These are phyloP conservation scores for Aspergillus sp. DNA, from an alignment of 2,329 filamentous ascomycete genomes.

Conservation along the genomic window DNA sequence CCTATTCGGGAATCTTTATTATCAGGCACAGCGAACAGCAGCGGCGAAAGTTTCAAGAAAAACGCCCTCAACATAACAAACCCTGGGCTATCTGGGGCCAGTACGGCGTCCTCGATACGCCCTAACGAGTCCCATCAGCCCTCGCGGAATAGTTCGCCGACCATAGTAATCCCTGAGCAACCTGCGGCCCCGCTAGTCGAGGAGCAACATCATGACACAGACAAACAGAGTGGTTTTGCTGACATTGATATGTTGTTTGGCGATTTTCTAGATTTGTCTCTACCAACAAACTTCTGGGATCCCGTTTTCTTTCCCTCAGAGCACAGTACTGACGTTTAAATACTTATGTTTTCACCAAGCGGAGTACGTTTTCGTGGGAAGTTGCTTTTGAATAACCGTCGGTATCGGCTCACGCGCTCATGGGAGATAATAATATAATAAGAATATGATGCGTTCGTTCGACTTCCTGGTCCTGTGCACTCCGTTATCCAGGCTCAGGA, in stretches of 20 bases:
- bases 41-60: neutral
- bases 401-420: neutral
- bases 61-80: neutral
- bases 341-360: neutral
- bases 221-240: slow-evolving; percentile 42
- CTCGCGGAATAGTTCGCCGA: neutral
- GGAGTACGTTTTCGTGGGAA: neutral
- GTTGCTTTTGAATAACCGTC: neutral
- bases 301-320: slow-evolving; percentile 27
- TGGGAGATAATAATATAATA: neutral
- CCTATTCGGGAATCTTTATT: slow-evolving; percentile 18
- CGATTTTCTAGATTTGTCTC: slow-evolving; percentile 36
- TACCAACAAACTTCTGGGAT: slow-evolving; percentile 39
- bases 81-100: neutral
- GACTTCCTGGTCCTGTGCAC: neutral
- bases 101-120: neutral
- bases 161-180: neutral
- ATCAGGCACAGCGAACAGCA: neutral
- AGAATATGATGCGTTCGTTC: neutral
- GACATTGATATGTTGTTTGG: slow-evolving; percentile 38
- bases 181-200: slow-evolving; percentile 32
- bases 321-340: slow-evolving; percentile 2
- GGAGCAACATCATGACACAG: slow-evolving; percentile 47
- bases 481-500: neutral
- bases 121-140: neutral